Evolutionary conservation across 331 rosid genomes (phyloP), one percentile per base, ranked within the genome.

Genomic region (Malus hybrid): DNA sequence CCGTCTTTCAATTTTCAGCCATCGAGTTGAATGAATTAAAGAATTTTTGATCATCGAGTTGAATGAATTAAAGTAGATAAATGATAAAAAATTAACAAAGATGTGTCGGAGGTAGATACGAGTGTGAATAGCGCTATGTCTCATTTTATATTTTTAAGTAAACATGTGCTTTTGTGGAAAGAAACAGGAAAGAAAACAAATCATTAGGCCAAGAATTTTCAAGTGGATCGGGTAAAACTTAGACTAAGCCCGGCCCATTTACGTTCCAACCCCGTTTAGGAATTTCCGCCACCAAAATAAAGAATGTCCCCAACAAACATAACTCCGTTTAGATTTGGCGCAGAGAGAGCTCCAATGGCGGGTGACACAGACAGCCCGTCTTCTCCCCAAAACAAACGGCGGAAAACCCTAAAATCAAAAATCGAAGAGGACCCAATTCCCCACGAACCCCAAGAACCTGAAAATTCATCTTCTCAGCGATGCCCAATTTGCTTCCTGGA

Each of bases 401-500:
- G 20, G 48, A 87, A 81, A 78, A 57, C 84, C 83, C 60, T 76
- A 36, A 36, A 76, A 28, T 31, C 27, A 22, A 44, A 77, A 39
- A 13, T 18, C n/a, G 67, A 33, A 50, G 63, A 78, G 33, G 57
- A 71, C 16, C 48, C 69, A 28, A n/a, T 10, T 7, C 69, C 67
- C 10, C 48, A 9, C 32, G 39, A 52, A 59, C 20, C 70, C 7
- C 62, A 62, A 69, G 39, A 61, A 61, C 20, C 13, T 57, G 61
- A 59, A 15, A 69, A 65, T 65, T 50, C 85, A 2, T 34, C 78
- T 34, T 46, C 76, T 22, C 62, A 55, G n/a, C 72, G 65, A 71
- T 93, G 98, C 67, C 86, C 90, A 19, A 84, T 93, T 85, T 93
- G 98, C 81, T 87, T 76, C 56, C 63, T 71, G 11, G 91, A 81